These are phyloP conservation scores for Pichia deserticola DNA, from an alignment of 805 yeast species.

Conservation along the genomic window DNA sequence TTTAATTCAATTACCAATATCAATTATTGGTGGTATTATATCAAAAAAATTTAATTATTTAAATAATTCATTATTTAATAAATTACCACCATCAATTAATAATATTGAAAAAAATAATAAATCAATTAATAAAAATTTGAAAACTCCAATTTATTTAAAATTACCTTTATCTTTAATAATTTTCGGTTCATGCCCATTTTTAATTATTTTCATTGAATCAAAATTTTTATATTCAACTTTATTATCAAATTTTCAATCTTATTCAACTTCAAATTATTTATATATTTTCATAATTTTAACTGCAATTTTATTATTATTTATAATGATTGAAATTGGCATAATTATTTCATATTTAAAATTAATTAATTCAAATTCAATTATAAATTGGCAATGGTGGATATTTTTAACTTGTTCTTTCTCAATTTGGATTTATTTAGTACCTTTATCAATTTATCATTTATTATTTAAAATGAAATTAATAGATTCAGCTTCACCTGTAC, in stretches of 20 bases:
- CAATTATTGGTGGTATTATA: conserved; percentile 60
- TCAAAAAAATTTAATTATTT: conserved; percentile 23
- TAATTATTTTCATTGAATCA: conserved; percentile 73
- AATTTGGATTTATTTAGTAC: conserved; percentile 62
- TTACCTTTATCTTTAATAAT: conserved; percentile 31
- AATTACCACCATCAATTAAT: conserved; percentile 18
- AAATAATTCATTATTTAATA: conserved; percentile 7
- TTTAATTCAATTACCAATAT: conserved; percentile 65
- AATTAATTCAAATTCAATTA: conserved; percentile 39
- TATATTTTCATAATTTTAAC: conserved; percentile 71
- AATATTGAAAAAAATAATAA: neutral
- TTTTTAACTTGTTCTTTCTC: conserved; percentile 63
- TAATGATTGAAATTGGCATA: conserved; percentile 64
- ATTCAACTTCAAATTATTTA: conserved; percentile 46
- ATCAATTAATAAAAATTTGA: conserved; percentile 9
- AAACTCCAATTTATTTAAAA: conserved; percentile 29
- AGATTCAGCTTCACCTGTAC: conserved; percentile 57
- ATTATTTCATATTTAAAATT: conserved; percentile 61
- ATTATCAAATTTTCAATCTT: conserved; percentile 56
- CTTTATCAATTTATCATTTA: conserved; percentile 63
- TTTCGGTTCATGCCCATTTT: conserved; percentile 73
- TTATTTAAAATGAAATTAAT: conserved; percentile 48
- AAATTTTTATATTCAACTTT: conserved; percentile 64
- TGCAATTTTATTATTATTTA: conserved; percentile 48
- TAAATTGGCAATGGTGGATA: conserved; percentile 76